phyloP scores from a whole-genome alignment of 306 rosid species.

The Trifolium subterraneum region DNA sequence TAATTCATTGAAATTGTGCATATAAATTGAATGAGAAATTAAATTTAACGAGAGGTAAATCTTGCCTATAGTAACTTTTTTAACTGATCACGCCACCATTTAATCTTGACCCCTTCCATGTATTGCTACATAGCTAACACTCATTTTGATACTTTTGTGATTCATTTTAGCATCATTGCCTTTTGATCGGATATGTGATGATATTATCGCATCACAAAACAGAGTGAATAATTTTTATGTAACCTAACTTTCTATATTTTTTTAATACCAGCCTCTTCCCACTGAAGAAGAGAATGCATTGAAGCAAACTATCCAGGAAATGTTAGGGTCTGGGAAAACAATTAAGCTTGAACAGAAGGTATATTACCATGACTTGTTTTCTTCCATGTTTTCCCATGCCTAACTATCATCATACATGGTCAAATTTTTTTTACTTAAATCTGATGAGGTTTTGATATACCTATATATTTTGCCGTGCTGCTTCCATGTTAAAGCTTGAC shows the following conservation, averaged over 20 bases:
- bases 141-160: conserved; percentile 1
- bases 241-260: conserved; percentile 31
- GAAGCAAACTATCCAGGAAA: conserved; percentile 79
- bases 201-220: conserved; percentile 6
- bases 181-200: conserved; percentile 31
- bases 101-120: too few relatives aligned
- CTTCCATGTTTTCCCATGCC: background rate
- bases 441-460: background rate
- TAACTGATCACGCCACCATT: too few relatives aligned
- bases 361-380: conserved; percentile 24
- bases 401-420: background rate
- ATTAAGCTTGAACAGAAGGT: conserved; percentile 91
- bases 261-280: conserved; percentile 70
- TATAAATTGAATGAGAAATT: background rate
- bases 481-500: conserved; percentile 3
- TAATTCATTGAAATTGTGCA: background rate
- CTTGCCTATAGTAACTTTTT: too few relatives aligned
- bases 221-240: conserved; percentile 6
- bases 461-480: background rate
- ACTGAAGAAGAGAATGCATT: conserved; percentile 87
- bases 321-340: conserved; percentile 76
- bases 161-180: conserved; percentile 13
- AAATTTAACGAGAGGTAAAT: too few relatives aligned
- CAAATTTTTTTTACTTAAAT: background rate
- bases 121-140: background rate